Base-by-base conservation (phyloP, 495 filamentous ascomycete genomes). In the Penicillium egyptiacum region DNA sequence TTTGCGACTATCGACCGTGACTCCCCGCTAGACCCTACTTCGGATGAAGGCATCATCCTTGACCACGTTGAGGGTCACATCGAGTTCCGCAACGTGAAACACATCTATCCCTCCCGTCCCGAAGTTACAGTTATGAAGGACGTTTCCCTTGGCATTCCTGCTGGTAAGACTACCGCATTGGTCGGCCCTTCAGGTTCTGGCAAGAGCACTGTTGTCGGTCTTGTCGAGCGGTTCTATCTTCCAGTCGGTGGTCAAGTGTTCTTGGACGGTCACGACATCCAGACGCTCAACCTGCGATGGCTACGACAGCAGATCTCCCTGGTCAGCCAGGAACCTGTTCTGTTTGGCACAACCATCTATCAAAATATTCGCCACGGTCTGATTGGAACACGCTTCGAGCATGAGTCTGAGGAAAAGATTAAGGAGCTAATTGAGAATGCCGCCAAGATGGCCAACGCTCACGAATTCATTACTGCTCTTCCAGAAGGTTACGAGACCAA, bases 401-500 rank as follows among this genome's bases (percentile, higher is more conserved):
- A 85, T 44, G 82, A 84, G 25, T 65, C 77, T 10, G 77, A 81
- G 31, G 89, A 91, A 26, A 80, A 83, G 61, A 81, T 89, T 55
- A 76, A 69, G 47, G 83, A 90, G 33, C 79, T 89, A 12, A 83
- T 97, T 25, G 78, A 86, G 50, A 83, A 92, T 26, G 93, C 94
- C 25, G 89, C 92, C 16, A 87, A 85, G 64, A 95, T 89, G 84
- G 87, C 94, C 33, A 97, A 96, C 65, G 93, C 92, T 3, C 92
- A 96, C 62, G 91, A 93, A 53, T 98, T 98, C 67, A 86, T 98
- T 63, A 82, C 72, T 14, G 74, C 76, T n/a, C 76, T 98, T 5
- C 93, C 94, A 0, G 88, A 97, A 68, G 87, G 88, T 2, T 97
- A 96, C 65, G 85, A 96, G 63, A 98, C 94, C 0, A 89, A 95